phyloP scores from a whole-genome alignment of 352 stramenopile genomes.

The Saprolegnia parasitica region DNA sequence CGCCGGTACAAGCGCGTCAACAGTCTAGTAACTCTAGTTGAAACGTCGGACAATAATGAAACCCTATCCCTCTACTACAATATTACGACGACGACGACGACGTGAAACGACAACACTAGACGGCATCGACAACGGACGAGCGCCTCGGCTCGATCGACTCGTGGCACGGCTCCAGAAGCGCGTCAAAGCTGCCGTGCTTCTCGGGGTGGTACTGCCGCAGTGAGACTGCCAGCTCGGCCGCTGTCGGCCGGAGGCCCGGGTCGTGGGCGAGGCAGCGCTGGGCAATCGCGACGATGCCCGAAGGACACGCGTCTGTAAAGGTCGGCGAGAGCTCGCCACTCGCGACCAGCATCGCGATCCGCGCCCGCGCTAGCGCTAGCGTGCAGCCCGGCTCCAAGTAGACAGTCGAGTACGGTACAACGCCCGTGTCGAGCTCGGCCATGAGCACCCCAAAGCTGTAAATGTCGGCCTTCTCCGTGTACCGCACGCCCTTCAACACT shows the following conservation, averaged over 20 bases:
- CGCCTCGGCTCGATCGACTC: neutral
- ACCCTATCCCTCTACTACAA: too few relatives aligned
- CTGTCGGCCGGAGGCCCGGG: conserved; percentile 14
- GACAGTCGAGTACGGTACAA: conserved; percentile 21
- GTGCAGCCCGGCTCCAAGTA: neutral
- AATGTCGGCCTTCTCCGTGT: conserved; percentile 70
- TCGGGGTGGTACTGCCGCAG: conserved; percentile 27
- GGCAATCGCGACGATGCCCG: conserved; percentile 18
- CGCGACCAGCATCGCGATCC: conserved; percentile 23
- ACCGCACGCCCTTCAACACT: conserved; percentile 32
- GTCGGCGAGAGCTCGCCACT: conserved; percentile 10
- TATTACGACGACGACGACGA: too few relatives aligned
- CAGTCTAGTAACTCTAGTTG: too few relatives aligned
- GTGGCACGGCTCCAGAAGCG: neutral
- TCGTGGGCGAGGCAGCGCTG: conserved; percentile 1
- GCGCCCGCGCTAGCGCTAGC: conserved; percentile 10
- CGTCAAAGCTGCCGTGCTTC: conserved; percentile 14
- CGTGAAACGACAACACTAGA: too few relatives aligned
- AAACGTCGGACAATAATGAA: too few relatives aligned
- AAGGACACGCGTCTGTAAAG: conserved; percentile 4
- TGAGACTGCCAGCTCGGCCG: conserved; percentile 35
- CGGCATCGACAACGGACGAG: too few relatives aligned
- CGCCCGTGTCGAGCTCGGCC: conserved; percentile 56
- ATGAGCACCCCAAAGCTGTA: conserved; percentile 72
- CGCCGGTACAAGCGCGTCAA: too few relatives aligned